These are phyloP conservation scores for Cryoendolithus antarcticus DNA, from an alignment of 2,329 filamentous ascomycete species.

Conservation along the genomic window DNA sequence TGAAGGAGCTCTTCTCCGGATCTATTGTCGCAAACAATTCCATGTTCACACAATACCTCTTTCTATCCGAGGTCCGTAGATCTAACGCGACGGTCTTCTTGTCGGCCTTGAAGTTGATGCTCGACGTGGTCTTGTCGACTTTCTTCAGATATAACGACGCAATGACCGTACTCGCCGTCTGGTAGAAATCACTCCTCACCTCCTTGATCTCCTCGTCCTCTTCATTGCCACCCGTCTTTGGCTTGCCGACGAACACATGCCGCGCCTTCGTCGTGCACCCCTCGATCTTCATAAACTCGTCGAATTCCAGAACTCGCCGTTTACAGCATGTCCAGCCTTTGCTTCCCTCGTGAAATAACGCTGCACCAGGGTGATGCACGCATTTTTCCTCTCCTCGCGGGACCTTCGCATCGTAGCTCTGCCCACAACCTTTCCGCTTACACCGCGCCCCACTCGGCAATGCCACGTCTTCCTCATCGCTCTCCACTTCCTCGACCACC, in stretches of 20 bases:
- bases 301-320: conserved; percentile 85
- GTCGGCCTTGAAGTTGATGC: conserved; percentile 52
- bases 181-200: conserved; percentile 91
- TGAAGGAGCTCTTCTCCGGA: conserved; percentile 59
- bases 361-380: conserved; percentile 75
- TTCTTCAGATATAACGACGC: conserved; percentile 94
- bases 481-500: conserved; percentile 51
- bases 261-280: conserved; percentile 72
- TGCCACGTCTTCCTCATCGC: conserved; percentile 65
- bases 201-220: conserved; percentile 55
- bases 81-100: conserved; percentile 56
- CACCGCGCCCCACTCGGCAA: conserved; percentile 66
- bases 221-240: conserved; percentile 47
- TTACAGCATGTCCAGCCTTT: conserved; percentile 98
- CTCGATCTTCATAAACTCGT: conserved; percentile 92
- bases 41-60: conserved; percentile 64
- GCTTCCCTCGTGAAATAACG: conserved; percentile 94
- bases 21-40: conserved; percentile 72
- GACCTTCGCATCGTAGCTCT: conserved; percentile 48
- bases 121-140: conserved; percentile 71
- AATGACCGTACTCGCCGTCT: conserved; percentile 73
- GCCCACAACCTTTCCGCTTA: conserved; percentile 63
- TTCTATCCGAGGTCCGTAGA: conserved; percentile 73
- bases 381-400: conserved; percentile 62
- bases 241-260: conserved; percentile 74